A percentile compares a stretch with the other conserved stretches of the same genome.
phyloP scores from a whole-genome alignment of 257 asterid genomes.

The Lycium barbarum region DNA sequence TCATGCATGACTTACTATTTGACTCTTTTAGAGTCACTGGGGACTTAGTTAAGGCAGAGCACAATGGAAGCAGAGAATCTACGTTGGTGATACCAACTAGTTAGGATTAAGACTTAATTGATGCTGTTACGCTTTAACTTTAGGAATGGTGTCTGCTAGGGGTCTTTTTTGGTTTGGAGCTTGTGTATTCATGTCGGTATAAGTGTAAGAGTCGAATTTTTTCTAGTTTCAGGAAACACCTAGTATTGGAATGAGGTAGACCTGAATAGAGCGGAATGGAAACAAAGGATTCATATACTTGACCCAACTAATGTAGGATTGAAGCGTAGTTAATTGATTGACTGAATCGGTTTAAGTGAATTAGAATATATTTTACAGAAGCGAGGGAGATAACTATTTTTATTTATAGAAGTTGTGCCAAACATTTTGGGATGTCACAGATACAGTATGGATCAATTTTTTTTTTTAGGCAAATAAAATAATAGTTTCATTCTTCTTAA shows the following conservation, averaged over 20 bases:
- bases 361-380: background rate
- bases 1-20: background rate
- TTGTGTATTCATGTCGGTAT: background rate
- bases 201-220: background rate
- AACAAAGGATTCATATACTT: background rate
- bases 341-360: background rate
- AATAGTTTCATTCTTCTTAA: background rate
- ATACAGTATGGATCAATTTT: background rate
- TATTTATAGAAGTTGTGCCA: background rate
- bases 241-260: background rate
- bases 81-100: background rate
- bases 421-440: background rate
- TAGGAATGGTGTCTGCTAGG: background rate
- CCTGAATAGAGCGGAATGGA: background rate
- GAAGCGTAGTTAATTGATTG: background rate
- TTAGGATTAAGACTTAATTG: background rate
- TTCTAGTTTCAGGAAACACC: background rate
- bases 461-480: background rate
- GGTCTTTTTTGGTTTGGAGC: background rate
- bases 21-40: background rate
- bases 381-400: background rate
- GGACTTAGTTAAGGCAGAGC: background rate
- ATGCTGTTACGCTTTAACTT: background rate
- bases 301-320: background rate
- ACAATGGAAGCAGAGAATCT: constrained; percentile 10